phyloP scores from a whole-genome alignment of 169 alveolate species.

The Plasmodium gaboni region DNA sequence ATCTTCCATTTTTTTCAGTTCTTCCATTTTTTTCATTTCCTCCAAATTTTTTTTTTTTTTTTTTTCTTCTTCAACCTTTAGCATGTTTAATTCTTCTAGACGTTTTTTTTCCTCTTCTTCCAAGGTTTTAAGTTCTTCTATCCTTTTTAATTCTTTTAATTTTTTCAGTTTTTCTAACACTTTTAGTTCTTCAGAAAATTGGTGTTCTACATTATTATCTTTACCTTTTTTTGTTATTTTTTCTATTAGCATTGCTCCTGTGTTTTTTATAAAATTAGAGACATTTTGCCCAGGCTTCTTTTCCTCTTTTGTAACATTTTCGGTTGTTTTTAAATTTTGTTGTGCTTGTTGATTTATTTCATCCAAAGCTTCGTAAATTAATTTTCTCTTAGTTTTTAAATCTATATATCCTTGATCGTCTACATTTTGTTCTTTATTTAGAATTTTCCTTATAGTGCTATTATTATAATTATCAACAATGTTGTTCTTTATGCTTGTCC shows the following conservation, averaged over 20 bases:
- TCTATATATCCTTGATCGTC: background rate
- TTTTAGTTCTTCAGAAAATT: background rate
- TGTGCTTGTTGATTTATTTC: background rate
- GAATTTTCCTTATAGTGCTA: background rate
- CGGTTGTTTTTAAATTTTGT: background rate
- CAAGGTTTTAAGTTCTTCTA: background rate
- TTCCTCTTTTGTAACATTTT: background rate
- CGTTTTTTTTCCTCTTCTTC: slow-evolving; percentile 1
- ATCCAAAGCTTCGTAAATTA: slow-evolving; percentile 36
- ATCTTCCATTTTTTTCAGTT: slow-evolving; percentile 6
- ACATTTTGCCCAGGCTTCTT: background rate
- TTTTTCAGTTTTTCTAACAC: background rate
- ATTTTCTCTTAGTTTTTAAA: slow-evolving; percentile 21
- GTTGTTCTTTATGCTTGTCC: background rate
- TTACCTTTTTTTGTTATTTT: background rate
- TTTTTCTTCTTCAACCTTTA: background rate
- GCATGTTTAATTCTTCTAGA: background rate
- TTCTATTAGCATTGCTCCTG: background rate
- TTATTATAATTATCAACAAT: background rate
- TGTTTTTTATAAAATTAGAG: background rate
- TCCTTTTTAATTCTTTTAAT: background rate
- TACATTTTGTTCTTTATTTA: background rate
- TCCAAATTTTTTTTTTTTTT: background rate
- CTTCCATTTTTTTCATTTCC: slow-evolving; percentile 6
- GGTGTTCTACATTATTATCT: background rate